These are phyloP conservation scores for Penicillium palitans DNA, from an alignment of 2,329 filamentous ascomycete species.

Conservation along the genomic window DNA sequence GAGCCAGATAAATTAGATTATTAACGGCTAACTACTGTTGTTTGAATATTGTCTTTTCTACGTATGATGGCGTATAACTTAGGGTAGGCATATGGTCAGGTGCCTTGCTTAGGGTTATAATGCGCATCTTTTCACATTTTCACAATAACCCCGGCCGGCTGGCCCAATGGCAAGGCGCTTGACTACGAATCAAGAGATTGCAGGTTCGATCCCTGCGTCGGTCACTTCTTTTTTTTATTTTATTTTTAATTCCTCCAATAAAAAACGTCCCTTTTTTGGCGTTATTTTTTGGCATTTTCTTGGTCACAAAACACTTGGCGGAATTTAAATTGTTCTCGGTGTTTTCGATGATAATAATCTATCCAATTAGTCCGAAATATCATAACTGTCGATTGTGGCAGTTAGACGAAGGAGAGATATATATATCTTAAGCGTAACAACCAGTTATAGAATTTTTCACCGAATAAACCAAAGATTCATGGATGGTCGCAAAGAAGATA, in stretches of 20 bases:
- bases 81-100: too few relatives aligned
- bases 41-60: too few relatives aligned
- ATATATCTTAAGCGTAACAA: not conserved
- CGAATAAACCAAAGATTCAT: fast-evolving
- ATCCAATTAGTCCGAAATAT: not conserved
- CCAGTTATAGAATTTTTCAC: not conserved
- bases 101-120: too few relatives aligned
- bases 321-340: too few relatives aligned
- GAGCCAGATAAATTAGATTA: not conserved
- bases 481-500: not conserved
- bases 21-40: not conserved
- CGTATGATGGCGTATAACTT: too few relatives aligned
- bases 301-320: too few relatives aligned
- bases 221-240: slow-evolving; percentile 30
- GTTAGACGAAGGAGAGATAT: not conserved
- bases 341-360: too few relatives aligned
- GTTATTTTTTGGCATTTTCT: not conserved
- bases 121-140: fast-evolving
- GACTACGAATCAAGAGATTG: slow-evolving; percentile 56
- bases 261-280: not conserved
- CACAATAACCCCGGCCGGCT: slow-evolving; percentile 27
- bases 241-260: not conserved
- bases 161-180: slow-evolving; percentile 54
- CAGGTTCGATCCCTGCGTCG: slow-evolving; percentile 49
- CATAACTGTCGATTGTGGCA: not conserved